Conservation (phyloP, 148 eudicot genomes). For the Nyssa sinensis region DNA sequence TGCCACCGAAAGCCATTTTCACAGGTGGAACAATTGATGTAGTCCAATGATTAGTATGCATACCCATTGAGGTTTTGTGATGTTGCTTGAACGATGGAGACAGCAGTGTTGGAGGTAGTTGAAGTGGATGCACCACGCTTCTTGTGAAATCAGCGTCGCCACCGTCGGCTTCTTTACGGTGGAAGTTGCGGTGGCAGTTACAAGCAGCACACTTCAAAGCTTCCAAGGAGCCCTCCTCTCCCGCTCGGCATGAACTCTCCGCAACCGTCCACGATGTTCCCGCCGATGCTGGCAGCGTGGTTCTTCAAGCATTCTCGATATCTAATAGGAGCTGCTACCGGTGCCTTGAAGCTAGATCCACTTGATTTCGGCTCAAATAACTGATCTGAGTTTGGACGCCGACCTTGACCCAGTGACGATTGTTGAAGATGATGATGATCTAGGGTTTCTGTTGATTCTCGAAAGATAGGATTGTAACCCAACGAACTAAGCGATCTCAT, state of each 20-base stretch:
- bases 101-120: conserved; percentile 40
- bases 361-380: conserved; percentile 14
- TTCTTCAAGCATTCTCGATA: conserved; percentile 51
- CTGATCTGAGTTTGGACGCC: conserved; percentile 8
- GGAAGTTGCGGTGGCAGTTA: conserved; percentile 55
- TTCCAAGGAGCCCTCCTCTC: conserved; percentile 35
- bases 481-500: conserved; percentile 20
- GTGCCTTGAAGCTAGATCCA: conserved; percentile 14
- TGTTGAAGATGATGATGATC: conserved; percentile 16
- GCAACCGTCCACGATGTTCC: conserved; percentile 53
- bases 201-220: conserved; percentile 53
- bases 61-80: background rate
- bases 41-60: conserved; percentile 21
- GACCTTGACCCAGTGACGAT: too few relatives aligned
- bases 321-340: background rate
- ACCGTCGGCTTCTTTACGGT: conserved; percentile 26
- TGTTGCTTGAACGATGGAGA: conserved; percentile 22
- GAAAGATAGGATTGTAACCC: conserved; percentile 18
- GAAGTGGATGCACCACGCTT: conserved; percentile 31
- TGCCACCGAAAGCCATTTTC: conserved; percentile 27
- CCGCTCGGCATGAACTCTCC: conserved; percentile 55
- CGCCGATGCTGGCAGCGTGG: conserved; percentile 54
- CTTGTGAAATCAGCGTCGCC: background rate
- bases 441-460: conserved; percentile 22
- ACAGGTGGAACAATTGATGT: conserved; percentile 25